phyloP scores from a whole-genome alignment of 1,284 basidiomycete species.

The Filobasidium uniguttulatum region DNA sequence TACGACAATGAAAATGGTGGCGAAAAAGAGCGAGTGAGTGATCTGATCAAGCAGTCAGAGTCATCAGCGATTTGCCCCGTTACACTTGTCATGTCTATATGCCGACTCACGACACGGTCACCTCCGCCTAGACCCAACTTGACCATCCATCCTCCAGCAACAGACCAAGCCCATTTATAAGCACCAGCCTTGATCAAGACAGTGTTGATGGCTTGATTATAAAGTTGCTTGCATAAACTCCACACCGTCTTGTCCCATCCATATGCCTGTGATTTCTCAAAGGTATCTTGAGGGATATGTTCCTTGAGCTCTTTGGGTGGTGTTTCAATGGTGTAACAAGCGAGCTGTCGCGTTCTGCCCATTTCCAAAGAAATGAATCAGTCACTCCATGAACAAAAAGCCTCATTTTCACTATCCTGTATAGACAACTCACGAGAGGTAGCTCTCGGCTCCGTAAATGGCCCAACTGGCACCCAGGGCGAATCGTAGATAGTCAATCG shows the following conservation, averaged over 20 bases:
- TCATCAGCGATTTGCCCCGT: too few relatives aligned
- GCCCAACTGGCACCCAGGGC: constrained; percentile 61
- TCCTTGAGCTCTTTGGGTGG: constrained; percentile 61
- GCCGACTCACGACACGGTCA: constrained; percentile 22
- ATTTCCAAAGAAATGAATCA: neutral
- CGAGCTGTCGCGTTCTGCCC: constrained; percentile 63
- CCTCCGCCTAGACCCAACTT: constrained; percentile 17
- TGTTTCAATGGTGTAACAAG: constrained; percentile 59
- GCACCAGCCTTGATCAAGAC: constrained; percentile 58
- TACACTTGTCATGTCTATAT: too few relatives aligned
- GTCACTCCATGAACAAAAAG: too few relatives aligned
- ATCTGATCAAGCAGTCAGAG: constrained; percentile 43
- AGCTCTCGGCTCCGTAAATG: constrained; percentile 69
- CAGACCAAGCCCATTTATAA: constrained; percentile 44
- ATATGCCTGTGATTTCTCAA: constrained; percentile 80
- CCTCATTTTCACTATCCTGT: neutral
- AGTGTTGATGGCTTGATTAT: constrained; percentile 59
- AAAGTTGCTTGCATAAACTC: constrained; percentile 56
- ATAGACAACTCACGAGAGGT: constrained; percentile 52
- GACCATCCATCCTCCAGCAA: constrained; percentile 45
- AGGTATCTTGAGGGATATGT: constrained; percentile 61
- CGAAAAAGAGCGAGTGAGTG: constrained; percentile 66
- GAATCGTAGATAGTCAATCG: constrained; percentile 57
- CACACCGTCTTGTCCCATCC: constrained; percentile 85
- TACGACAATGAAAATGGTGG: constrained; percentile 51